These are phyloP conservation scores for Mollisiaceae sp. DNA, from an alignment of 2,329 filamentous ascomycete species.

Conservation along the genomic window DNA sequence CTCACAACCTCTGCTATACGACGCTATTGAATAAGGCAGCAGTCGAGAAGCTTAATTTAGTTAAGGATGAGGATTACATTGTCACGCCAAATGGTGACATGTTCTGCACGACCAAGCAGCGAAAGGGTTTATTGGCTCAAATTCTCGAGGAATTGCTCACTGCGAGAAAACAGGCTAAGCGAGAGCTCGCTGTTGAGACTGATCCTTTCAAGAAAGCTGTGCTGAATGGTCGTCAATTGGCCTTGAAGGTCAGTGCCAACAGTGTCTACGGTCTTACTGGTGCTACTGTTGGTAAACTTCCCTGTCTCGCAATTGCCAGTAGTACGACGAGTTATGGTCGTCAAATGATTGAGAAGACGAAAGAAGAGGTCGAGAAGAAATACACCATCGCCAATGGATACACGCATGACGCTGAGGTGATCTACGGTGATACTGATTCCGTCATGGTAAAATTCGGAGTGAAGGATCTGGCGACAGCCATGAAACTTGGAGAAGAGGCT, in stretches of 20 bases:
- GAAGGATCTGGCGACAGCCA: conserved; percentile 82
- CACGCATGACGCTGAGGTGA: conserved; percentile 91
- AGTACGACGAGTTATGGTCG: conserved; percentile 97
- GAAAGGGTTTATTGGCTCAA: conserved; percentile 90
- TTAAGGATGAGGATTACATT: conserved; percentile 94
- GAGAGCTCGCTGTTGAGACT: conserved; percentile 83
- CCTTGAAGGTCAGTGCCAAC: conserved; percentile 95
- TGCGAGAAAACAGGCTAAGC: conserved; percentile 95
- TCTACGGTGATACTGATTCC: conserved; percentile 98
- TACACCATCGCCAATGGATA: conserved; percentile 96
- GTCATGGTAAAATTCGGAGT: conserved; percentile 99
- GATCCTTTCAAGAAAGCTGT: conserved; percentile 98
- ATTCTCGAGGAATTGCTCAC: conserved; percentile 92
- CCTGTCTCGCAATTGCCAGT: conserved; percentile 92
- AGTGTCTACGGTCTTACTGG: conserved; percentile 97
- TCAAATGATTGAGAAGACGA: conserved; percentile 99
- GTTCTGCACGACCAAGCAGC: conserved; percentile 85
- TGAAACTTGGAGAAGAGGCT: conserved; percentile 95
- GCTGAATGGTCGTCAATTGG: conserved; percentile 93
- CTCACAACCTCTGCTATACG: conserved; percentile 97
- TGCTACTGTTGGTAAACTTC: conserved; percentile 93
- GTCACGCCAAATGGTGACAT: conserved; percentile 93
- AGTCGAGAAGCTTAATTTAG: conserved; percentile 76
- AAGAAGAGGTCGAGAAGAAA: conserved; percentile 87
- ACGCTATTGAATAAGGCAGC: conserved; percentile 82